Evolutionary conservation across 352 stramenopile genomes (phyloP), one percentile per base, ranked within the genome.

Genomic region (Globisporangium heterothallicum): DNA sequence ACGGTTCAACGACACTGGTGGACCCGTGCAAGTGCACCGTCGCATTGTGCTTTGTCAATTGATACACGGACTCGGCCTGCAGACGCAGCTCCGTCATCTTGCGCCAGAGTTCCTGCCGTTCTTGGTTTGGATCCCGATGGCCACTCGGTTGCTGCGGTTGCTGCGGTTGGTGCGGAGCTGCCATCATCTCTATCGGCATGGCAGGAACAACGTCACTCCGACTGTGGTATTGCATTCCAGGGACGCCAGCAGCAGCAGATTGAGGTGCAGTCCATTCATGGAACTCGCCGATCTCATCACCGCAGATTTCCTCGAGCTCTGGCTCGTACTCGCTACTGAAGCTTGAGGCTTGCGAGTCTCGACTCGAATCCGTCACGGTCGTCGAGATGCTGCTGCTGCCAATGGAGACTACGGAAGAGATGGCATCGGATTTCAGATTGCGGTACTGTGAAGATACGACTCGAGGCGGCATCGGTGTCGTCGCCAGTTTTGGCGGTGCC

Each of bases 51-150:
- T 66, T 61, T 14, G 59, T 55, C 21, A 58, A 26, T 35, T 58
- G 47, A 42, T 65, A 65, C n/a, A 48, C 52, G 19, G 51, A 42
- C 22, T 65, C 58, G 16, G 58, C 58, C 22, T 53, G 43, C 38
- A 65, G 45, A 13, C 52, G 52, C 10, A 65, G 52, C 41, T 52
- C 48, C 10, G 40, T 57, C 58, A 65, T 65, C 34, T 58, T 50
- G 32, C 50, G 34, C 51, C 53, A 65, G 12, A 66, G 36, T n/a
- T 40, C 22, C 19, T 58, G 47, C 6, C 8, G 32, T 16, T 10
- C 32, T 38, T 38, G 6, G 12, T 38, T 16, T 3, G 6, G 8
- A 16, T 38, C 32, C n/a, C n/a, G n/a, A 26, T 66, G 38, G 18
- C 48, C 40, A 16, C 32, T 10, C 1, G 14, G 32, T 8, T 4